Percentiles rank a stretch among this genome's conserved stretches.
phyloP scores from a whole-genome alignment of 2,329 filamentous ascomycete genomes.

The Stachybotrys chlorohalonatus region DNA sequence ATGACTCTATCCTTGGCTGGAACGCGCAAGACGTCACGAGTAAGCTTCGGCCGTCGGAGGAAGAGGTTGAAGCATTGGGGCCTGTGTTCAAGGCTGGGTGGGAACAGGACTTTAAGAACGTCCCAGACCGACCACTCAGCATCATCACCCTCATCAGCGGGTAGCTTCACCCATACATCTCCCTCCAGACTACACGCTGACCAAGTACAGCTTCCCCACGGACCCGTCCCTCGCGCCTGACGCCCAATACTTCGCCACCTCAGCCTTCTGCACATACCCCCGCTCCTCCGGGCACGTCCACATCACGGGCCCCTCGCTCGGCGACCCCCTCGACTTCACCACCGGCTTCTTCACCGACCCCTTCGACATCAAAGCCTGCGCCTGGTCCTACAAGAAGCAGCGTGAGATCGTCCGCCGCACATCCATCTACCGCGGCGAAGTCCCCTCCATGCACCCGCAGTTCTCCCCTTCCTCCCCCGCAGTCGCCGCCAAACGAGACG shows the following conservation, averaged over 20 bases:
- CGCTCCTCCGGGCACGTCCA: slow-evolving; percentile 28
- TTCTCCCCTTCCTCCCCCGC: slow-evolving; percentile 29
- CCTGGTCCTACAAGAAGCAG: slow-evolving; percentile 54
- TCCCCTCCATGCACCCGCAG: slow-evolving; percentile 27
- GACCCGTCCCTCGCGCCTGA: slow-evolving; percentile 22
- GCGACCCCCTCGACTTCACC: slow-evolving; percentile 34
- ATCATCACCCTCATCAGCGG: slow-evolving; percentile 25
- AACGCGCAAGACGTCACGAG: slow-evolving; percentile 42
- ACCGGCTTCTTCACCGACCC: slow-evolving; percentile 43
- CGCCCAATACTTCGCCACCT: slow-evolving; percentile 24
- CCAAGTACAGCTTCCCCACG: slow-evolving; percentile 20
- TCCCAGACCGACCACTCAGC: slow-evolving; percentile 31
- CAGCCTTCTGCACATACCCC: not conserved
- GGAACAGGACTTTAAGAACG: slow-evolving; percentile 35
- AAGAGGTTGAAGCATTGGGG: slow-evolving; percentile 38
- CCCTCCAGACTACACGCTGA: no score
- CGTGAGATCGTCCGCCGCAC: slow-evolving; percentile 49
- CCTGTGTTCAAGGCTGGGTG: slow-evolving; percentile 38
- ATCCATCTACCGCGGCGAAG: slow-evolving; percentile 37
- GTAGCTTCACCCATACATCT: not conserved
- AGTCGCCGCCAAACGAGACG: slow-evolving; percentile 14
- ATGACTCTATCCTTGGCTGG: slow-evolving; percentile 40
- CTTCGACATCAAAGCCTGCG: slow-evolving; percentile 45
- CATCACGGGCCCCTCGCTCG: slow-evolving; percentile 33
- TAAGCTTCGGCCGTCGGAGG: slow-evolving; percentile 41